These are phyloP conservation scores for Globisporangium cylindrosporum DNA, from an alignment of 352 stramenopile genomes.

Conservation along the genomic window DNA sequence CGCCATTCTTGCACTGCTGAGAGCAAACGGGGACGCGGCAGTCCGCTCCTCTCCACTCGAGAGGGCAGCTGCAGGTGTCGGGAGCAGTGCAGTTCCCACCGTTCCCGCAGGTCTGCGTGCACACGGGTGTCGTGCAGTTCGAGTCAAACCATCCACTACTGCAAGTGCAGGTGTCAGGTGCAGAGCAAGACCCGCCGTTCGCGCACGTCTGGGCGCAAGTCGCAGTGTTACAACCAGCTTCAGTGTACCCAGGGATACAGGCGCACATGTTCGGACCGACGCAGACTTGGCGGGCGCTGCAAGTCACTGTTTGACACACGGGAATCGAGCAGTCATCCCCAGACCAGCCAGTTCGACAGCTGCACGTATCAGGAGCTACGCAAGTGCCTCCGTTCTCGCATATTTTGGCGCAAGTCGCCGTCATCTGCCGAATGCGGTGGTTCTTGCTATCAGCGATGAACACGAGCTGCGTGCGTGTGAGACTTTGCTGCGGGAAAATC, in stretches of 20 bases:
- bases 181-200: conserved; percentile 85
- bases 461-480: conserved; percentile 61
- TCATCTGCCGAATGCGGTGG: conserved; percentile 90
- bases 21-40: conserved; percentile 91
- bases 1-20: conserved; percentile 88
- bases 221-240: conserved; percentile 65
- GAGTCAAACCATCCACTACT: conserved; percentile 92
- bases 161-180: conserved; percentile 94
- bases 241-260: conserved; percentile 92
- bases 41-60: conserved; percentile 87
- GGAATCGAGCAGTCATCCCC: conserved; percentile 90
- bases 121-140: conserved; percentile 97
- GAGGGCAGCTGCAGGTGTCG: conserved; percentile 87
- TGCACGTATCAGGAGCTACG: conserved; percentile 82
- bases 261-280: conserved; percentile 89
- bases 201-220: conserved; percentile 90
- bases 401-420: conserved; percentile 88
- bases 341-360: conserved; percentile 83
- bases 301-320: conserved; percentile 45
- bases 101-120: conserved; percentile 95
- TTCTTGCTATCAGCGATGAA: conserved; percentile 93
- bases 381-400: conserved; percentile 95
- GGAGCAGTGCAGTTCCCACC: conserved; percentile 93
- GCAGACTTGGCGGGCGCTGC: conserved; percentile 79
- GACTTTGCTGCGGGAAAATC: conserved; percentile 52